A percentile compares a stretch with the other conserved stretches of the same genome.
phyloP scores from a whole-genome alignment of 2,329 filamentous ascomycete species.

The Sphaerulina musiva region DNA sequence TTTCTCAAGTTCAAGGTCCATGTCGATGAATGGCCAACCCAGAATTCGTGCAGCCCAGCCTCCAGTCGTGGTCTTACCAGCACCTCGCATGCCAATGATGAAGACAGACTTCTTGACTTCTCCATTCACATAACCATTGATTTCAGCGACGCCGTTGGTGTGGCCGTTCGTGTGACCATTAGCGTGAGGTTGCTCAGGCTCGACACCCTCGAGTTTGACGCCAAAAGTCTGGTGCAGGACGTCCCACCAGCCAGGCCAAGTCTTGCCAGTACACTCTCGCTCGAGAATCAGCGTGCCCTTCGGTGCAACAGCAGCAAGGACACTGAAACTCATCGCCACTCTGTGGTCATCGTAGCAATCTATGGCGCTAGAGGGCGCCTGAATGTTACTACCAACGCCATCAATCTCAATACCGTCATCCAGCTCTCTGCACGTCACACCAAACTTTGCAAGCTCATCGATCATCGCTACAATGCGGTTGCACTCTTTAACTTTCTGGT shows the following conservation, averaged over 20 bases:
- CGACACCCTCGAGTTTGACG: slow-evolving; percentile 68
- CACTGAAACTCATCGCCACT: slow-evolving; percentile 97
- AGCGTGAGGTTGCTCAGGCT: slow-evolving; percentile 37
- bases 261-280: slow-evolving; percentile 90
- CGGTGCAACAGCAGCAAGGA: slow-evolving; percentile 68
- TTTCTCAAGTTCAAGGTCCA: slow-evolving; percentile 80
- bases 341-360: slow-evolving; percentile 97
- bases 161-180: slow-evolving; percentile 31
- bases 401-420: slow-evolving; percentile 86
- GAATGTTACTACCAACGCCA: slow-evolving; percentile 47
- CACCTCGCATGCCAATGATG: slow-evolving; percentile 94
- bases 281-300: slow-evolving; percentile 72
- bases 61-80: slow-evolving; percentile 91
- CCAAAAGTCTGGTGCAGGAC: slow-evolving; percentile 71
- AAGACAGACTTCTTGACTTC: slow-evolving; percentile 64
- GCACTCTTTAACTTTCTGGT: slow-evolving; percentile 96
- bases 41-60: slow-evolving; percentile 74
- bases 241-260: slow-evolving; percentile 99
- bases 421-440: slow-evolving; percentile 75
- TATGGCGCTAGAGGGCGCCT: slow-evolving; percentile 60
- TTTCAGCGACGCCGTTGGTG: slow-evolving; percentile 29
- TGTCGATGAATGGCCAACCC: slow-evolving; percentile 71
- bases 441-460: slow-evolving; percentile 88
- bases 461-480: slow-evolving; percentile 95
- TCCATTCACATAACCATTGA: slow-evolving; percentile 27